Percentiles rank a stretch among this genome's conserved stretches.
Conservation (phyloP, 176 grass and related monocot genomes). For the Areca catechu region DNA sequence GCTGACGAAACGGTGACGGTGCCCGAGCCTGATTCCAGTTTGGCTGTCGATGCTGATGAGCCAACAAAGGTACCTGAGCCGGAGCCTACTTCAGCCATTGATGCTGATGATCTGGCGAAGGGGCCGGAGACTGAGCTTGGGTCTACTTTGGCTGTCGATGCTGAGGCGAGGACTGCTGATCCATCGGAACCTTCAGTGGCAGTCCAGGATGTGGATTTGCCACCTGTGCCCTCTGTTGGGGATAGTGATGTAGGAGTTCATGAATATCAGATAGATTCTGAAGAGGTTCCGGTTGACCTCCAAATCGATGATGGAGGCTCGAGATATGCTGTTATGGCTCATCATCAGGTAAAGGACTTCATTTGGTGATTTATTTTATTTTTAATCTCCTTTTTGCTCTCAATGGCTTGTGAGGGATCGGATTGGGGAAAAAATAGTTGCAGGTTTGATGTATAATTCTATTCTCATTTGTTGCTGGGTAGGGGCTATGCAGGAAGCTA, state of each 20-base stretch:
- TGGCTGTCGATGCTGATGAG: too few relatives aligned
- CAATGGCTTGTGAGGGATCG: slow-evolving; percentile 20
- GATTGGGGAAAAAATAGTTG: not conserved
- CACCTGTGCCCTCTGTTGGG: slow-evolving; percentile 6
- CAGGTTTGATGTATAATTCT: slow-evolving; percentile 20
- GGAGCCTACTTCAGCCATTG: not conserved
- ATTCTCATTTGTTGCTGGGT: slow-evolving; percentile 28
- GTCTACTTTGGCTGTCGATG: not conserved
- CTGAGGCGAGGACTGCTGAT: not conserved
- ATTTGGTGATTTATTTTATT: slow-evolving; percentile 6
- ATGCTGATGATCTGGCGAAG: too few relatives aligned
- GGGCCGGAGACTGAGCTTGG: too few relatives aligned
- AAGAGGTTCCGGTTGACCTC: slow-evolving; percentile 17
- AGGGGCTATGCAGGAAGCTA: slow-evolving; percentile 64
- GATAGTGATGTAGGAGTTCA: slow-evolving; percentile 26
- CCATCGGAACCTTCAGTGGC: not conserved
- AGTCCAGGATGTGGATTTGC: not conserved
- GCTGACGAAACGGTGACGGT: too few relatives aligned
- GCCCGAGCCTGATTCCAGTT: too few relatives aligned
- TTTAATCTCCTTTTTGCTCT: not conserved
- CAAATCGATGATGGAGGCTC: not conserved
- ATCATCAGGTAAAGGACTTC: slow-evolving; percentile 17
- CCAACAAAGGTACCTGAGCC: not conserved
- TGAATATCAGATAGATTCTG: slow-evolving; percentile 20
- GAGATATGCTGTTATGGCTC: not conserved